Evolutionary conservation across 495 filamentous ascomycete species (phyloP).

Genomic region (Tuber aestivum): DNA sequence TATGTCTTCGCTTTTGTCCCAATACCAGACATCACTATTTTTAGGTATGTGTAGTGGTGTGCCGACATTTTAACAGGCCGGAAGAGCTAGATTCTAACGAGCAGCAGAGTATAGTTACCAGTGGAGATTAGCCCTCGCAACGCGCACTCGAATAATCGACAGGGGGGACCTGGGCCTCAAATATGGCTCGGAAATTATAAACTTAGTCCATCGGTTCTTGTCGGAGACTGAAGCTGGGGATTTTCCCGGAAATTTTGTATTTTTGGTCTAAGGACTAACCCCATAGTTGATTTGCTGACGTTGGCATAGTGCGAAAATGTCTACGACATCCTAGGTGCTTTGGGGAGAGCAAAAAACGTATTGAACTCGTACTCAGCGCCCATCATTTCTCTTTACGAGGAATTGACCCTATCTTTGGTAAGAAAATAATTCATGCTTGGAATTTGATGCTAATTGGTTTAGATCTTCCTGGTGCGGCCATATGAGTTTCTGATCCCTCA

Average conservation of each 20-base stretch:
- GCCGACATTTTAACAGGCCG: neutral
- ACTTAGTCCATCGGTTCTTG: neutral
- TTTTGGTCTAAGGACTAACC: neutral
- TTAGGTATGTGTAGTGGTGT: neutral
- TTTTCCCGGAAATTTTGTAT: constrained; percentile 14
- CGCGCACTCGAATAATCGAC: neutral
- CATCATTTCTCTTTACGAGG: constrained; percentile 14
- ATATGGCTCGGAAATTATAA: neutral
- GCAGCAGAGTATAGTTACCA: constrained; percentile 5
- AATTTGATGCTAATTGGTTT: neutral
- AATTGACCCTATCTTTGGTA: constrained; percentile 10
- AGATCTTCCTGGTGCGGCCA: constrained; percentile 16
- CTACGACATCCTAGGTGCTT: neutral
- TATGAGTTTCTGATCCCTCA: constrained; percentile 10
- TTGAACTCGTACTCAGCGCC: constrained; percentile 13
- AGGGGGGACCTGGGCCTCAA: too few species aligned
- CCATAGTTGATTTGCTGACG: neutral
- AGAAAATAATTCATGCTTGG: neutral
- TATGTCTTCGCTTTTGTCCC: constrained; percentile 13
- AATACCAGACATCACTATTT: constrained; percentile 10
- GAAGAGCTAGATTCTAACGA: neutral
- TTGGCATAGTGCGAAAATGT: constrained; percentile 15
- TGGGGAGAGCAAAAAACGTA: neutral
- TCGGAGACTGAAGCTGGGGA: constrained; percentile 4
- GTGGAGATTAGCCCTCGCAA: neutral